Base-by-base conservation (phyloP, 1,284 basidiomycete species). In the Ceraceosorus guamensis region DNA sequence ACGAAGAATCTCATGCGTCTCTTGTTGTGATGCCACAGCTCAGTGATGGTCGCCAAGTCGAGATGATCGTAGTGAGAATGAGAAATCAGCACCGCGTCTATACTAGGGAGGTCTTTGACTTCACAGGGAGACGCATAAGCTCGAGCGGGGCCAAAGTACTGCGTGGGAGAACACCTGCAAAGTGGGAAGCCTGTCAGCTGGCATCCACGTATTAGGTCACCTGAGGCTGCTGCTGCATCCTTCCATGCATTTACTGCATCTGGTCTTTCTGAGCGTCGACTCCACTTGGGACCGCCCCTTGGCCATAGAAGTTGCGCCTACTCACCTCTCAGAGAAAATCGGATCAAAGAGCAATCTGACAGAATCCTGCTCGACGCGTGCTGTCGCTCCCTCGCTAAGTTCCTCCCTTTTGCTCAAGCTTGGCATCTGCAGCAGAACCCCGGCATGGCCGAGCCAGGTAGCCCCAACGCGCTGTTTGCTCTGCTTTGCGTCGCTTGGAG, bases 31-130 rank as follows among this genome's bases (percentile, higher is more conserved):
- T 53, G 33, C 71, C 71, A 73, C 5, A 75, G 56, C 35, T 62
- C 56, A 4, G 46, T 48, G 44, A 75, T 66, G 6, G 70, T 70
- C 16, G 63, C 53, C 34, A 59, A 61, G 53, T 75, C 73, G 18
- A 75, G 59, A 53, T 75, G 73, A 39, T 75, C 73, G 54, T 72
- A 75, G 56, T 75, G 73, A 31, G 69, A 70, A 60, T 75, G 73
- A 4, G 70, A 72, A 58, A 75, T 75, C 47, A 70, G 45, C 47
- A 72, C 71, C 0, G 68, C 24, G 51, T 75, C 65, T 39, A 75
- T 61, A 4, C 59, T 61, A 8, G 73, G 73, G n/a, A 75, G 52
- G 35, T 59, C 66, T 1, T 49, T 50, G 11, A 70, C 49, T 3
- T 52, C n/a, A 48, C 71, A 72, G 1, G 73, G 73, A 16, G 71